Evolutionary conservation across 163 green algal genomes (phyloP), one percentile per base, ranked within the genome.

Genomic region (Scenedesmus sp.): DNA sequence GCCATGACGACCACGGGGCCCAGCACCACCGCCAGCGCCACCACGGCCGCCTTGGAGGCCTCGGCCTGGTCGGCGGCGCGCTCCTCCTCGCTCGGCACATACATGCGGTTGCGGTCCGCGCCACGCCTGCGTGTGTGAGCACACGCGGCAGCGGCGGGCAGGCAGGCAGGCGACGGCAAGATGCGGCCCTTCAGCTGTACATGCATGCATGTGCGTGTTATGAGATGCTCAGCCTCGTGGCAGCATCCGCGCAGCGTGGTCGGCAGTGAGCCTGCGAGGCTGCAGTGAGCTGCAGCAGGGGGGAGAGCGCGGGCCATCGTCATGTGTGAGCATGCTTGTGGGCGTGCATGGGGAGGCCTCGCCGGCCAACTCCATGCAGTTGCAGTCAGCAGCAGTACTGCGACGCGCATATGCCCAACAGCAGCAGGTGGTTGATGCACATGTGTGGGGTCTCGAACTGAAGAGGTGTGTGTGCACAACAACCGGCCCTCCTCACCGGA

Each of bases 11-110:
- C 37, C 40, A 92, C 81, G 9, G 88, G 88, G 22, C 81, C 88
- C 65, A 88, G 81, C 37, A 92, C 70, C 5, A 92, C 65, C 9
- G 43, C 88, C 13, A 85, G 22, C 18, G 88, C 88, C 16, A 89
- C 33, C 13, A 70, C 44, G 43, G 88, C 88, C 44, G 88, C 80
- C 51, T 44, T 81, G 0, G 1, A 4, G 0, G 88, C 88, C 46
- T 83, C 80, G 7, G 35, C 83, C 40, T 51, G 51, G 72, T 92
- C 89, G 15, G 83, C 83, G 12, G 49, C 89, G 4, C 44, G 85
- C 89, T 92, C 89, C 78, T 92, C 89, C 70, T 86, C 83, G 33
- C 70, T 90, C 0, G 89, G 56, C 1, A 90, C 83, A 33, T 89
- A 92, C 10, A 83, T 72, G 40, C 83, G 56, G 70, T 49, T 83